Percentiles rank a stretch among this genome's conserved stretches.
phyloP scores from a whole-genome alignment of 1,284 basidiomycete species.

The Cryptococcus sp. region DNA sequence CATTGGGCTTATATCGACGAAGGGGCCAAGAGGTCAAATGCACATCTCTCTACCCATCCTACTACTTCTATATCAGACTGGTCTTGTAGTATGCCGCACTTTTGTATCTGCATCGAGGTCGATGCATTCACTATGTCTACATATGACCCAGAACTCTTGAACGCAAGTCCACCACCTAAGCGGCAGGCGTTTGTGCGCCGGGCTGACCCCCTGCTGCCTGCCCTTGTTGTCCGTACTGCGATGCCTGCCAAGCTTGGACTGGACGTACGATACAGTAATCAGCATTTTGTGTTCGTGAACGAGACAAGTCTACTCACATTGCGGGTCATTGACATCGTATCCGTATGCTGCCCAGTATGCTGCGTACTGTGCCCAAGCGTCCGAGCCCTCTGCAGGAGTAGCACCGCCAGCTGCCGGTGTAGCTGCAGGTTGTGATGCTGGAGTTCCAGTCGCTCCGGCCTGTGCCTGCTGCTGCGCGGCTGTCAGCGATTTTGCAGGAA shows the following conservation, averaged over 20 bases:
- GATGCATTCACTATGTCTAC: background rate
- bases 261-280: constrained; percentile 4
- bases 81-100: too few relatives aligned
- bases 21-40: background rate
- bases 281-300: background rate
- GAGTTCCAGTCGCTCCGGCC: constrained; percentile 14
- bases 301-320: constrained; percentile 40
- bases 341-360: constrained; percentile 71
- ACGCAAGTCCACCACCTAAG: constrained; percentile 7
- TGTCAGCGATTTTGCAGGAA: background rate
- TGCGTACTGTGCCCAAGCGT: constrained; percentile 53
- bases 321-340: constrained; percentile 73
- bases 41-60: background rate
- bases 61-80: background rate
- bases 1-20: background rate
- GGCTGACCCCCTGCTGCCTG: constrained; percentile 8
- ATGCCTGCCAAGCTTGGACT: constrained; percentile 53
- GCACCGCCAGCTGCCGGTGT: constrained; percentile 40
- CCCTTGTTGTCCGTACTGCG: constrained; percentile 42
- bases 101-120: too few relatives aligned
- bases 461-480: constrained; percentile 32
- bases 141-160: background rate
- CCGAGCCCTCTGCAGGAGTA: constrained; percentile 52
- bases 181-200: constrained; percentile 6
- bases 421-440: constrained; percentile 43